phyloP scores from a whole-genome alignment of 768 basidiomycete species.

The Lactarius deliciosus region DNA sequence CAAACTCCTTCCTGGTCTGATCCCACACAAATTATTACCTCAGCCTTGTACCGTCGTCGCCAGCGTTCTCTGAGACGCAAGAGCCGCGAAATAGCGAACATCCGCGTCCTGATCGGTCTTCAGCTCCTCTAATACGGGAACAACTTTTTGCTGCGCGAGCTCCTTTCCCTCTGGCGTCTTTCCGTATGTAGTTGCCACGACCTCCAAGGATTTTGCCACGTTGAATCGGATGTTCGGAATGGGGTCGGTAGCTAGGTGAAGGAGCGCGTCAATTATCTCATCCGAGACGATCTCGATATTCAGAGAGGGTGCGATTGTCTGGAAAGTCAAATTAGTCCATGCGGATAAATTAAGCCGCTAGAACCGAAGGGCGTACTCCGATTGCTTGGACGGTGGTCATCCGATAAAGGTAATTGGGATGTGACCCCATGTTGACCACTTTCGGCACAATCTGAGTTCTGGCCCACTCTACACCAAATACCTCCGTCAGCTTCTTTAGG shows the following conservation, averaged over 20 bases:
- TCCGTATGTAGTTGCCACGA: slow-evolving; percentile 72
- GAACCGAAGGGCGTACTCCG: slow-evolving; percentile 58
- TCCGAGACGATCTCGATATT: slow-evolving; percentile 79
- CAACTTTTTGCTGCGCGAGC: slow-evolving; percentile 68
- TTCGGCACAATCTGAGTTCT: slow-evolving; percentile 91
- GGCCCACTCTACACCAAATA: slow-evolving; percentile 99
- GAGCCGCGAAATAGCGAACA: slow-evolving; percentile 89
- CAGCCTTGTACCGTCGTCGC: slow-evolving; percentile 40
- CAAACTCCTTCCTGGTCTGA: slow-evolving; percentile 3
- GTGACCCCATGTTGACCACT: slow-evolving; percentile 94
- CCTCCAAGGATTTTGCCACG: slow-evolving; percentile 92
- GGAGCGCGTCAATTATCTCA: slow-evolving; percentile 80
- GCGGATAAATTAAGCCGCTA: slow-evolving; percentile 4
- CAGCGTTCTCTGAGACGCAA: slow-evolving; percentile 65
- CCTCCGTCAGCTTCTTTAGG: slow-evolving; percentile 94
- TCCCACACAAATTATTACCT: slow-evolving; percentile 34
- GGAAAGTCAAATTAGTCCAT: slow-evolving; percentile 7
- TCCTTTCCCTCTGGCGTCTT: slow-evolving; percentile 65
- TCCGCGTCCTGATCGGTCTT: slow-evolving; percentile 91
- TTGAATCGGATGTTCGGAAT: slow-evolving; percentile 99
- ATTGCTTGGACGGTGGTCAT: slow-evolving; percentile 99
- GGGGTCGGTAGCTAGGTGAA: slow-evolving; percentile 80
- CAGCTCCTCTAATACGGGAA: slow-evolving; percentile 83
- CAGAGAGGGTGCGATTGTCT: slow-evolving; percentile 96
- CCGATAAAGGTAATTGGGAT: slow-evolving; percentile 94